Evolutionary conservation across 129 eudicot species (phyloP), one percentile per base, ranked within the genome.

Genomic region (Flaveria bidentis): DNA sequence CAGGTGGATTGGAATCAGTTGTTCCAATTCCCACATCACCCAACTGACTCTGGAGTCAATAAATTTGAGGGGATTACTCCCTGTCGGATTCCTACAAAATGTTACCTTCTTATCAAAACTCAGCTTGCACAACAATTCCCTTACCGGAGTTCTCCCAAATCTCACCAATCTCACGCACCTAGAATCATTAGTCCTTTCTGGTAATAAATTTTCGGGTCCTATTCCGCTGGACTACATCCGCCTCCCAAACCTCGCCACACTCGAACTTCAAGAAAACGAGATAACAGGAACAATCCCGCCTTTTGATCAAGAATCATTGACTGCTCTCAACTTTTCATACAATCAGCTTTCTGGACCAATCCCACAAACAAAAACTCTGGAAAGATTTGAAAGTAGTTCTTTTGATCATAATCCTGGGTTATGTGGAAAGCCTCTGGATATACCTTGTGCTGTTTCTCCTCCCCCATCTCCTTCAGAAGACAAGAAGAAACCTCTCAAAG

Each of bases 1-100:
- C 86, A 74, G 81, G 53, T 90, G 96, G 96, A 55, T 50, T 12
- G 96, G 96, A 18, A 80, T 90, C 26, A 57, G 74, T 8, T 90
- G 96, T 51, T 33, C 62, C 16, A 79, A 84, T 73, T 85, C 91
- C 84, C 96, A 90, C n/a, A 81, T 90, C 2, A 84, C 85, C 0
- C 80, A 64, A 14, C 67, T 90, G 12, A 84, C 83, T n/a, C 82
- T 90, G 9, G 93, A 87, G 65, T 87, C 88, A 1, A 72, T 84
- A 30, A 71, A 73, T 2, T 26, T 90, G 42, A 80, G 81, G 0
- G 92, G 96, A 56, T 44, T 85, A 15, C 89, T 90, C 45, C 90
- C 92, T 0, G 50, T 75, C 0, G 41, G 64, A 16, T 86, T 87
- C 69, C 72, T 87, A 3, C 83, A 47, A 23, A 86, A 90, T 49